Base-by-base conservation (phyloP, 345 rosid species). In the Clarkia xantiana region DNA sequence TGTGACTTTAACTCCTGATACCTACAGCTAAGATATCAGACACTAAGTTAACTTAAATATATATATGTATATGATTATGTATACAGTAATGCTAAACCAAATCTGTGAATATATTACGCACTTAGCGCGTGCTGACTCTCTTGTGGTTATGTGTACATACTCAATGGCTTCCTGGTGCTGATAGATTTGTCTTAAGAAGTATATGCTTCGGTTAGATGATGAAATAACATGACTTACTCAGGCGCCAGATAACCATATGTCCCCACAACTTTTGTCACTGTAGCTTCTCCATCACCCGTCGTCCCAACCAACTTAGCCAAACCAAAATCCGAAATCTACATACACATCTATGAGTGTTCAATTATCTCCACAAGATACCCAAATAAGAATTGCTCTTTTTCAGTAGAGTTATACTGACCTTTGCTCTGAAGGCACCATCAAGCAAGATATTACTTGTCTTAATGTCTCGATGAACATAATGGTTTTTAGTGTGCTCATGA, bases 181-280 rank as follows among this genome's bases (percentile, higher is more conserved):
- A 22, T 22, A 22, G n/a, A 2, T 22, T 22, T 22, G 5, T 22
- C 25, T 22, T 22, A 22, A 2, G 5, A 22, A 22, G 5, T 22
- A 22, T 22, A 5, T 5, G 5, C 25, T 22, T 22, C 25, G 5
- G 25, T 22, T 2, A 22, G 25, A 22, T 22, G 25, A 22, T 2
- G 25, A 22, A 22, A 2, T 22, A 54, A 48, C 46, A 6, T 52
- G 14, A 64, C 94, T 74, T 72, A 91, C 98, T 91, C 96, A 29
- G 98, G 98, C 22, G 98, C 94, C 49, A 91, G 68, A 68, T 86
- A 86, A 60, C 94, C 98, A 62, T 70, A 86, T 68, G 98, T 86
- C 51, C 98, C 98, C 38, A 91, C 98, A 70, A 91, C 94, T 76
- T 81, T 86, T 34, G 98, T 91, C 41, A 77, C 73, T 3, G 93